These are phyloP conservation scores for Melampsora larici-populina DNA, from an alignment of 1,284 basidiomycete species.

Conservation along the genomic window DNA sequence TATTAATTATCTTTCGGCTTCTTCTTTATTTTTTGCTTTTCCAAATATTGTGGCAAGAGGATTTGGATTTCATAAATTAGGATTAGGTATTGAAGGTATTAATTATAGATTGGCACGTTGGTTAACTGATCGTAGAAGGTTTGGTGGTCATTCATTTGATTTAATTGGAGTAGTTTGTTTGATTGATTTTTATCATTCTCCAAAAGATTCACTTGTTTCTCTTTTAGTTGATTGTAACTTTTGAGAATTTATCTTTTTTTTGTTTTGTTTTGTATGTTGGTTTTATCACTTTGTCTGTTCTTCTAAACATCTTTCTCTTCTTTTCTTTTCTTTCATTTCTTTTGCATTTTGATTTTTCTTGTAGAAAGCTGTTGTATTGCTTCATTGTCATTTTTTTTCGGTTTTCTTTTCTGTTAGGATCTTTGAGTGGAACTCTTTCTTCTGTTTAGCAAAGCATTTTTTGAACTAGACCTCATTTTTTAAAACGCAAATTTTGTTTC, in stretches of 20 bases:
- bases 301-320: background rate
- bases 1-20: constrained; percentile 39
- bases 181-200: constrained; percentile 40
- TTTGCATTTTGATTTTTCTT: background rate
- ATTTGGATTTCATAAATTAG: constrained; percentile 15
- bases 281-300: background rate
- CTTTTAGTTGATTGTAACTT: constrained; percentile 42
- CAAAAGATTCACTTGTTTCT: constrained; percentile 34
- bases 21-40: constrained; percentile 26
- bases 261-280: background rate
- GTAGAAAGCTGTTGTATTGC: too few species aligned
- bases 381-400: too few species aligned
- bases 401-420: too few species aligned
- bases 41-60: constrained; percentile 26
- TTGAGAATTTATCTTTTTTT: background rate
- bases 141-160: background rate
- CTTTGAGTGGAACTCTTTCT: too few species aligned
- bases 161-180: constrained; percentile 38
- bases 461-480: too few species aligned
- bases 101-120: constrained; percentile 29
- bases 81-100: constrained; percentile 36
- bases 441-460: too few species aligned
- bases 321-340: background rate
- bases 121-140: constrained; percentile 24
- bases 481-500: too few species aligned